A percentile compares a stretch with the other conserved stretches of the same genome.
These are phyloP conservation scores for Parmelia sp. DNA, from an alignment of 495 filamentous ascomycete species.

Conservation along the genomic window DNA sequence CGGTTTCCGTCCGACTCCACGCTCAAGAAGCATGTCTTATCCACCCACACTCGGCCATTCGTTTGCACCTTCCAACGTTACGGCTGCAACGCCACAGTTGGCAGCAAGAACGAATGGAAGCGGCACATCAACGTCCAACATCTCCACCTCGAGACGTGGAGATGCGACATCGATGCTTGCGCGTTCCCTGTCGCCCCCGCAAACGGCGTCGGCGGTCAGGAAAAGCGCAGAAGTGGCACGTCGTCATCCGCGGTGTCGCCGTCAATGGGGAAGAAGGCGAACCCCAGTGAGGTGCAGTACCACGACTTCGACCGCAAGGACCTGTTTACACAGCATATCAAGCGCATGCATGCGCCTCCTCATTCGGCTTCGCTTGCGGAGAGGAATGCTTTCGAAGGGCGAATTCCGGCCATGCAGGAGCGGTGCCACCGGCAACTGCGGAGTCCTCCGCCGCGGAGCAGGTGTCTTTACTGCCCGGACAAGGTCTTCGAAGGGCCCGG, in stretches of 20 bases:
- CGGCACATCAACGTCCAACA: constrained; percentile 81
- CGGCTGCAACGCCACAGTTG: constrained; percentile 78
- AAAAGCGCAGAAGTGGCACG: not conserved
- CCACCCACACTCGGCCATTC: constrained; percentile 56
- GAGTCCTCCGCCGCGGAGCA: constrained; percentile 51
- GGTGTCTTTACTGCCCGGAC: constrained; percentile 39
- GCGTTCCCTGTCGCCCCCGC: constrained; percentile 30
- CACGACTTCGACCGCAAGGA: constrained; percentile 91
- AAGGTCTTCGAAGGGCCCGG: constrained; percentile 41
- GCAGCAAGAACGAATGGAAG: constrained; percentile 96
- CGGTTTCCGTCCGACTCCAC: constrained; percentile 21
- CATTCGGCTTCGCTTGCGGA: constrained; percentile 42
- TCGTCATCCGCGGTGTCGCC: not conserved
- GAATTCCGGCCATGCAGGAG: constrained; percentile 44
- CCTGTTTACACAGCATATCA: constrained; percentile 84
- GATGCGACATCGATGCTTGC: constrained; percentile 66
- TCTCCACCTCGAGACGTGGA: constrained; percentile 69
- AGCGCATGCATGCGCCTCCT: constrained; percentile 77
- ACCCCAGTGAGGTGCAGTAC: constrained; percentile 24
- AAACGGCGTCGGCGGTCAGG: constrained; percentile 11
- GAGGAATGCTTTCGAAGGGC: constrained; percentile 36
- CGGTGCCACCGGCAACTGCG: constrained; percentile 57
- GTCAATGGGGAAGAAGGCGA: not conserved
- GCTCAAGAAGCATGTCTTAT: constrained; percentile 25
- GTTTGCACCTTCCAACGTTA: constrained; percentile 76